Evolutionary conservation across 352 stramenopile species (phyloP).

Genomic region (Pythium oligandrum): DNA sequence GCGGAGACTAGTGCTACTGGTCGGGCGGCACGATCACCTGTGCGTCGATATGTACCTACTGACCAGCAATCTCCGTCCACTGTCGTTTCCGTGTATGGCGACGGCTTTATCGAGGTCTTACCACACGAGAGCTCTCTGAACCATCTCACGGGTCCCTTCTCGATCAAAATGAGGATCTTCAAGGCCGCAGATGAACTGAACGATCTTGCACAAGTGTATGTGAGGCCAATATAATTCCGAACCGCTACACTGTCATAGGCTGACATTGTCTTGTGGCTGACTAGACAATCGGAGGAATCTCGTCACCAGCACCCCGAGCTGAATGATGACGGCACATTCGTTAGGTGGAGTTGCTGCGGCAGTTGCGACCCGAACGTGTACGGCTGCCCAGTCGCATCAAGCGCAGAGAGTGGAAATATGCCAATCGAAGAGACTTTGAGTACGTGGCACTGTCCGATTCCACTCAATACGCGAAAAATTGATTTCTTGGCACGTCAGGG

Average conservation of each 20-base stretch:
- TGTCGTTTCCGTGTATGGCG: slow-evolving; percentile 14
- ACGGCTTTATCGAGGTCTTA: slow-evolving; percentile 12
- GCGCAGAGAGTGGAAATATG: slow-evolving; percentile 4
- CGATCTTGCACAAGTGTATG: too few relatives aligned
- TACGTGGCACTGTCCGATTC: not conserved
- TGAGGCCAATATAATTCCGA: too few relatives aligned
- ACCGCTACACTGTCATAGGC: not conserved
- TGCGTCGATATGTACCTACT: too few relatives aligned
- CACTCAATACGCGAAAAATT: too few relatives aligned
- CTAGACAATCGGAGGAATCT: slow-evolving; percentile 28
- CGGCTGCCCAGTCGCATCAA: slow-evolving; percentile 33
- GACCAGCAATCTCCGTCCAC: not conserved
- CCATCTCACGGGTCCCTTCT: slow-evolving; percentile 18
- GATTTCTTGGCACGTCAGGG: not conserved
- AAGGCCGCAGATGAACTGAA: slow-evolving; percentile 39
- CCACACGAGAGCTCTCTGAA: not conserved
- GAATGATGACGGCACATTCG: slow-evolving; percentile 50
- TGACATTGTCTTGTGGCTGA: not conserved
- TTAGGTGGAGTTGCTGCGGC: slow-evolving; percentile 59
- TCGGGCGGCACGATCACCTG: too few relatives aligned
- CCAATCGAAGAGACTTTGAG: slow-evolving; percentile 9
- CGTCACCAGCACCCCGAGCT: slow-evolving; percentile 49
- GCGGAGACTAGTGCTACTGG: too few relatives aligned
- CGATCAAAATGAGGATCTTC: slow-evolving; percentile 36
- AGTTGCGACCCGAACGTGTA: slow-evolving; percentile 47